Evolutionary conservation across 176 grass and related monocot genomes (phyloP).

Genomic region (barley (Hordeum vulgare)): DNA sequence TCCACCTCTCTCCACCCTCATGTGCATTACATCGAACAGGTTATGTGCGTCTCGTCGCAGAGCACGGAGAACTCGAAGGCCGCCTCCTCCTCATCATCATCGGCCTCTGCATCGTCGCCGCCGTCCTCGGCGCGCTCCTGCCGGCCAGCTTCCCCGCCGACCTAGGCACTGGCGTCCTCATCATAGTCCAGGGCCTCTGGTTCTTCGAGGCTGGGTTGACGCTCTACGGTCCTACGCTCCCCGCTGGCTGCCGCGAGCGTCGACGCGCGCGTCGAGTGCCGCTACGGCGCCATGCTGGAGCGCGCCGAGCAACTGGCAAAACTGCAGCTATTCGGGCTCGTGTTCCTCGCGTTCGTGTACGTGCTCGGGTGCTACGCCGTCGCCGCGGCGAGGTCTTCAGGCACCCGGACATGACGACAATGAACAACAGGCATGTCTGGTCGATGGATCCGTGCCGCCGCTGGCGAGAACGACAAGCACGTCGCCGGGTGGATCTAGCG

Average conservation of each 20-base stretch:
- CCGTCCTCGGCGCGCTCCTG: background rate
- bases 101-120: background rate
- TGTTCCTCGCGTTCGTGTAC: background rate
- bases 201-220: background rate
- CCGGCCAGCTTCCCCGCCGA: background rate
- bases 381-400: background rate
- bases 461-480: no score
- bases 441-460: background rate
- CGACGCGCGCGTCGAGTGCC: background rate
- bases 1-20: no score
- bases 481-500: no score
- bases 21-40: no score
- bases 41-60: no score
- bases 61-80: no score
- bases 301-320: background rate
- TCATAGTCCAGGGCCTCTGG: background rate
- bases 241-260: background rate
- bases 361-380: background rate
- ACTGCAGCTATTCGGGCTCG: background rate
- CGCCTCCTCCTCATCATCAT: background rate
- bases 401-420: background rate
- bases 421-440: background rate
- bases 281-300: background rate
- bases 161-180: background rate
- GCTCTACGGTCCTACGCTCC: background rate